phyloP scores from a whole-genome alignment of 441 rosid species.

The Syzygium syzygioides region DNA sequence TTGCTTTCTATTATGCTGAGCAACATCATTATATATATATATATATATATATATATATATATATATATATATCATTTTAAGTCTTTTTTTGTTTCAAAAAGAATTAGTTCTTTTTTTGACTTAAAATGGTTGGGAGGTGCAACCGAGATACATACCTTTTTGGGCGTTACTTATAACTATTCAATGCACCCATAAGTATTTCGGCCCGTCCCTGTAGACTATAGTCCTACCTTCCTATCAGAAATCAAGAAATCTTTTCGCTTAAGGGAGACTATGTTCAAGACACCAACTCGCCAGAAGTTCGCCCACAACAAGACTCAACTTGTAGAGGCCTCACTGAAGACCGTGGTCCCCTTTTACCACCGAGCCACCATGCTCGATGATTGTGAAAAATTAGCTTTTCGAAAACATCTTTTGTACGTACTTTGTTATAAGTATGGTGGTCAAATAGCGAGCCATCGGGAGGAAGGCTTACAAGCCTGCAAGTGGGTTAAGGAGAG shows the following conservation, averaged over 20 bases:
- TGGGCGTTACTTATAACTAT: not conserved
- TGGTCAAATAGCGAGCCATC: not conserved
- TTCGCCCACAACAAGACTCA: not conserved
- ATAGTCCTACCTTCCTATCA: not conserved
- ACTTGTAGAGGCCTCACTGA: too few relatives aligned
- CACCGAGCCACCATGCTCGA: accelerated
- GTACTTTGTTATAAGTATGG: accelerated
- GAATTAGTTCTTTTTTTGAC: not conserved
- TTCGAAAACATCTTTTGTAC: not conserved
- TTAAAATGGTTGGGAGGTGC: not conserved
- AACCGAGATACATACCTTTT: not conserved
- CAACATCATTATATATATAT: not conserved
- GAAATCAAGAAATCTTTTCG: not conserved
- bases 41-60: too few relatives aligned
- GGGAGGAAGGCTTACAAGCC: not conserved
- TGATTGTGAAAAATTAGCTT: not conserved
- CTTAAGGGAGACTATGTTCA: not conserved
- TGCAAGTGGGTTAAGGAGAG: not conserved
- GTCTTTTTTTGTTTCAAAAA: not conserved
- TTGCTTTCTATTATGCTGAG: accelerated
- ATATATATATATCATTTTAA: not conserved
- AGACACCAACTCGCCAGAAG: not conserved
- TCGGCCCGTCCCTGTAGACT: too few relatives aligned
- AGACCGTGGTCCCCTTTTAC: not conserved
- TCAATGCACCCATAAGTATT: not conserved